Conservation (phyloP, 331 rosid genomes). For the Dryas integrifolia region DNA sequence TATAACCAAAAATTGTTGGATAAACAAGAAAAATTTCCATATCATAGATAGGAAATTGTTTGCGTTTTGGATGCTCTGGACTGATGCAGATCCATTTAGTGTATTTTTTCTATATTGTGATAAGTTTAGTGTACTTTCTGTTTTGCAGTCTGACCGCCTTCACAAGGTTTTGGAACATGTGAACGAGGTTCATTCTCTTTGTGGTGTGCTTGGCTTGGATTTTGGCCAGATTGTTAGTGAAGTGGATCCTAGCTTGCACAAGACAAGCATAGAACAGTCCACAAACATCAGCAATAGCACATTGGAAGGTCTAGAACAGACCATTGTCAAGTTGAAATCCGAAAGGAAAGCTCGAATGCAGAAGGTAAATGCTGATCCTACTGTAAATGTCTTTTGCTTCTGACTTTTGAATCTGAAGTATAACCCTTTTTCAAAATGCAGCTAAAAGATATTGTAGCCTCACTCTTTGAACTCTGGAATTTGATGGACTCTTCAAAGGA, state of each 20-base stretch:
- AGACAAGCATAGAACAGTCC: conserved; percentile 61
- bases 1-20: neutral
- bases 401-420: conserved; percentile 1
- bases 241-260: conserved; percentile 89
- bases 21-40: neutral
- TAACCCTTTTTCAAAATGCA: conserved; percentile 40
- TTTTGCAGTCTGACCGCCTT: conserved; percentile 82
- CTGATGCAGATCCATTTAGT: neutral
- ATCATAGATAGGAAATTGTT: neutral
- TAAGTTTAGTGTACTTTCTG: conserved; percentile 4
- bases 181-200: conserved; percentile 86
- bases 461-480: conserved; percentile 84
- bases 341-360: conserved; percentile 70
- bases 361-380: conserved; percentile 49
- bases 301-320: conserved; percentile 81
- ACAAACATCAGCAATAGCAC: conserved; percentile 86
- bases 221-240: conserved; percentile 81
- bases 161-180: conserved; percentile 80
- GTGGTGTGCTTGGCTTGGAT: conserved; percentile 85
- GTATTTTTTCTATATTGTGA: neutral
- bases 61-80: conserved; percentile 7
- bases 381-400: conserved; percentile 8
- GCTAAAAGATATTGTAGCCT: conserved; percentile 67
- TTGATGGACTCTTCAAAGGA: conserved; percentile 95
- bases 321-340: conserved; percentile 60